Evolutionary conservation across 176 grass and related monocot species (phyloP), one percentile per base, ranked within the genome.

Genomic region (Canna indica): DNA sequence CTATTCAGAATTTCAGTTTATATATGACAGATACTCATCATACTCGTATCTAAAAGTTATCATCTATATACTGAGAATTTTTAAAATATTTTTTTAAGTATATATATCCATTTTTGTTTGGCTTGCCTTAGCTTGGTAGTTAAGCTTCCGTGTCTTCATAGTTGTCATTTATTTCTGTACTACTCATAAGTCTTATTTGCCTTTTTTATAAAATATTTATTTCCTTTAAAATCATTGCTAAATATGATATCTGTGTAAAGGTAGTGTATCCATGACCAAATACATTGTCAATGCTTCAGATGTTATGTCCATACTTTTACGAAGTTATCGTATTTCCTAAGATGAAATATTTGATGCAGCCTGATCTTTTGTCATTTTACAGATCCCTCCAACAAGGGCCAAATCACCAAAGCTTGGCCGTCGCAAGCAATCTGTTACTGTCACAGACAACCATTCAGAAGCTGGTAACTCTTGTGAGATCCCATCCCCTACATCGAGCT

Each of bases 331-430:
- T 13, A 11, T 22, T 20, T n/a, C 2, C 1, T 18, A 8, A 36
- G 8, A 65, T 5, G 3, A 22, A 0, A 36, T 35, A n/a, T n/a
- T 36, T 66, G 18, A 22, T 36, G 18, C 6, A 11, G 6, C 16
- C 2, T n/a, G 17, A 24, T 47, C 26, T 47, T 38, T 4, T 15
- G 38, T 16, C 26, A 29, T 46, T 18, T 50, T 79, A 82, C 81
- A 97, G 93, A 87, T 97, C 75, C 88, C 93, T 69, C 88, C 93
- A 67, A 97, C 93, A 25, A 88, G 93, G 9, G 79, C 93, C 58
- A 90, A 82, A 64, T 97, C 93, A 58, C 93, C 93, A 30, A 97
- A 92, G 80, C 93, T 97, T 35, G 93, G 93, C 10, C 81, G 88
- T 17, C 63, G 84, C 84, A 97, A 97, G 75, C 60, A 79, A 63